Percentiles rank a stretch among this genome's conserved stretches.
Conservation (phyloP, 768 basidiomycete species). For the Pleurotus salmoneostramineus region DNA sequence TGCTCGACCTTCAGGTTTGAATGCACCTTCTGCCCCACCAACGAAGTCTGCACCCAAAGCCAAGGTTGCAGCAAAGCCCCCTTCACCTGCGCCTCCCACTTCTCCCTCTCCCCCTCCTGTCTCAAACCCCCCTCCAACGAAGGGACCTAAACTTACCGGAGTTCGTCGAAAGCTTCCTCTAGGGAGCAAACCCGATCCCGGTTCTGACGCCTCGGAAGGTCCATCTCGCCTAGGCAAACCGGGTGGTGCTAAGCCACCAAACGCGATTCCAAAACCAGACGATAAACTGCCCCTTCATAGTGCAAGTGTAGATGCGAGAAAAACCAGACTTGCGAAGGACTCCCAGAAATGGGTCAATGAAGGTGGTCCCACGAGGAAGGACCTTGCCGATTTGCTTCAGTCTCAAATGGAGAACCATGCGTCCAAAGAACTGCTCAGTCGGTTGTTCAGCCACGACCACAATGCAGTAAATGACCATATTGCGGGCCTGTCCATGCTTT, state of each 20-base stretch:
- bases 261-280: slow-evolving; percentile 27
- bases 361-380: slow-evolving; percentile 76
- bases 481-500: slow-evolving; percentile 66
- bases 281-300: slow-evolving; percentile 43
- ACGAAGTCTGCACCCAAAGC: slow-evolving; percentile 16
- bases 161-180: slow-evolving; percentile 72
- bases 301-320: slow-evolving; percentile 59
- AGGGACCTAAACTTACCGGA: slow-evolving; percentile 48
- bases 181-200: slow-evolving; percentile 49
- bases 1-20: slow-evolving; percentile 47
- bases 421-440: slow-evolving; percentile 69
- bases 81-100: slow-evolving; percentile 30
- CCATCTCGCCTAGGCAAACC: slow-evolving; percentile 28
- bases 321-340: slow-evolving; percentile 69
- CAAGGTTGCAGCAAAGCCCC: slow-evolving; percentile 18
- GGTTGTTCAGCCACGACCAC: slow-evolving; percentile 93
- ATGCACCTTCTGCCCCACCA: slow-evolving; percentile 21
- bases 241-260: slow-evolving; percentile 42
- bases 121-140: slow-evolving; percentile 25
- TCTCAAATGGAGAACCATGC: slow-evolving; percentile 88
- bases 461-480: slow-evolving; percentile 92
- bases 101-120: slow-evolving; percentile 42
- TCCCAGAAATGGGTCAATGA: slow-evolving; percentile 83
- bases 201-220: slow-evolving; percentile 38
- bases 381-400: slow-evolving; percentile 81